Evolutionary conservation across 2,329 filamentous ascomycete genomes (phyloP).

Genomic region (Talaromyces pinophilus): DNA sequence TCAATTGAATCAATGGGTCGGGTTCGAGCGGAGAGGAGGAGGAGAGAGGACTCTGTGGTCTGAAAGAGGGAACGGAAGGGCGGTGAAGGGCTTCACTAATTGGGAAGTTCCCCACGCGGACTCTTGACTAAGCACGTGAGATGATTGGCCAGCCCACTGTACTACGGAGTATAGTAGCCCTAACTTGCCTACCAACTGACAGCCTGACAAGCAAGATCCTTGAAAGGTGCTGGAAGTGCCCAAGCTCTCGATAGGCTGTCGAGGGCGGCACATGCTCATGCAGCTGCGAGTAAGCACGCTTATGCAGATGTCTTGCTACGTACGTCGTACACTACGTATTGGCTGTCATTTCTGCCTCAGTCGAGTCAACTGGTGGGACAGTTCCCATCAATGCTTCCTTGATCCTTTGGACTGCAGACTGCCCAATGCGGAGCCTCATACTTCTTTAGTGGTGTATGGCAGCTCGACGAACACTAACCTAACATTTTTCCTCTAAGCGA

Average conservation of each 20-base stretch:
- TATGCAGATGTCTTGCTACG: slow-evolving; percentile 8
- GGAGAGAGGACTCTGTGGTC: background rate
- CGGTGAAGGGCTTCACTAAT: slow-evolving; percentile 20
- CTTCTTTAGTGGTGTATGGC: background rate
- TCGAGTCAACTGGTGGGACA: too few relatives aligned
- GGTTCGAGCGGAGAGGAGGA: slow-evolving; percentile 6
- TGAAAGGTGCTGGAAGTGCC: background rate
- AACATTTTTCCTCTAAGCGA: background rate
- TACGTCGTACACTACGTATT: too few relatives aligned
- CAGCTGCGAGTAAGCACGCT: slow-evolving; percentile 1
- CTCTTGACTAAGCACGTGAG: background rate
- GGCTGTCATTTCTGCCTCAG: background rate
- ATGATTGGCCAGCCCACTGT: background rate
- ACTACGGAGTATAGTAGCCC: background rate
- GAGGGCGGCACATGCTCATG: slow-evolving; percentile 10
- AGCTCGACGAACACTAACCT: background rate
- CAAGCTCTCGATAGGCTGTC: slow-evolving; percentile 4
- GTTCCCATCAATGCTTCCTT: too few relatives aligned
- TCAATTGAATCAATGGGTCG: slow-evolving; percentile 11
- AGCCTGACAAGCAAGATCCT: slow-evolving; percentile 2
- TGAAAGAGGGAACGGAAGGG: slow-evolving; percentile 14
- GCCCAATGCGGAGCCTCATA: background rate
- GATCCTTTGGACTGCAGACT: slow-evolving; percentile 9
- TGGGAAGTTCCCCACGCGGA: slow-evolving; percentile 17
- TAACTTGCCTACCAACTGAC: slow-evolving; percentile 5